A percentile compares a stretch with the other conserved stretches of the same genome.
Conservation (phyloP, 805 yeast genomes). For the Debaryomyces castellii region DNA sequence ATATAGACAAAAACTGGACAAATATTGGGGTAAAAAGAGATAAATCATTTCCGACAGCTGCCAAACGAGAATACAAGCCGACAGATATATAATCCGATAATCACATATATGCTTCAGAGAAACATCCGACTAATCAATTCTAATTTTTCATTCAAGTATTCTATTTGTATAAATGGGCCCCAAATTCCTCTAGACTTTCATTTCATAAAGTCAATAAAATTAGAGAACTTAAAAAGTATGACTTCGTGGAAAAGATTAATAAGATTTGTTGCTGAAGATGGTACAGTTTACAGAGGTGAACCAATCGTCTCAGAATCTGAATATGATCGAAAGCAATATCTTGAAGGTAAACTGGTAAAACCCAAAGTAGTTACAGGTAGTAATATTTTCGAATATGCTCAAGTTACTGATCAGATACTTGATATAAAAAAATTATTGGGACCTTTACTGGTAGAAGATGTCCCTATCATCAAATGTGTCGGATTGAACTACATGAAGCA, state of each 20-base stretch:
- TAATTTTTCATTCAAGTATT: too few species aligned
- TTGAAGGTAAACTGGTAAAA: slow-evolving; percentile 31
- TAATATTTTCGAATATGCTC: slow-evolving; percentile 37
- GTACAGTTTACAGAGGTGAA: slow-evolving; percentile 46
- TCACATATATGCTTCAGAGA: too few species aligned
- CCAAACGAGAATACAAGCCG: too few species aligned
- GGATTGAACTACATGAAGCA: slow-evolving; percentile 53
- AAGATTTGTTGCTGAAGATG: slow-evolving; percentile 48
- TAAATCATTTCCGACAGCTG: not conserved
- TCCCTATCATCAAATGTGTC: slow-evolving; percentile 40
- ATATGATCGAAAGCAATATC: slow-evolving; percentile 22
- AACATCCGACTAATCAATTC: too few species aligned
- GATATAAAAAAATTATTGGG: slow-evolving; percentile 9
- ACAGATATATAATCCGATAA: not conserved
- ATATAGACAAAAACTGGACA: not conserved
- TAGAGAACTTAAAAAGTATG: too few species aligned
- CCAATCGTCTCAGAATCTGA: slow-evolving; percentile 37
- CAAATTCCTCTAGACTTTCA: too few species aligned
- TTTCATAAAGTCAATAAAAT: too few species aligned
- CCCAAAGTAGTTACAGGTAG: slow-evolving; percentile 49
- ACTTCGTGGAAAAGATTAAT: slow-evolving; percentile 24
- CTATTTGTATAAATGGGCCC: not conserved
- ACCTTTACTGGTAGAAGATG: slow-evolving; percentile 11
- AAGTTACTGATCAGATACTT: slow-evolving; percentile 28
- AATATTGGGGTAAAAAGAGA: not conserved